Conservation (phyloP, 106 monocot species). For the Iris macrosiphon region DNA sequence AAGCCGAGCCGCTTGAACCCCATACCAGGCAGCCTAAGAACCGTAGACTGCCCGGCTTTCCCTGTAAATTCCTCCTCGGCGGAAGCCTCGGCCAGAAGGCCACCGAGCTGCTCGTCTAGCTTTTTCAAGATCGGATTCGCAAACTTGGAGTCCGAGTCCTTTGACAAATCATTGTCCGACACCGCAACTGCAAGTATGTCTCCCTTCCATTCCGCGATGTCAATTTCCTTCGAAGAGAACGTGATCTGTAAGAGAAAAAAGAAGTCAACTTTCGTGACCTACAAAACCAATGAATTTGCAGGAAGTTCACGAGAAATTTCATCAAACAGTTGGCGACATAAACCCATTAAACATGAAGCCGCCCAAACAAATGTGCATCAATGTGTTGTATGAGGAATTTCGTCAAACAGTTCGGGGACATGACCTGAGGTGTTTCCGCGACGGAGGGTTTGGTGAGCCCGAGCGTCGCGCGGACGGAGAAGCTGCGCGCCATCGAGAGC, state of each 20-base stretch:
- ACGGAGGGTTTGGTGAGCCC: conserved; percentile 8
- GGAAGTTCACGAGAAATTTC: too few species aligned
- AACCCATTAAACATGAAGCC: too few species aligned
- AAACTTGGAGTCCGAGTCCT: conserved; percentile 71
- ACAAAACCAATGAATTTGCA: too few species aligned
- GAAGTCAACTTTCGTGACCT: neutral
- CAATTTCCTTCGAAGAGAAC: conserved; percentile 67
- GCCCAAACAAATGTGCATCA: too few species aligned
- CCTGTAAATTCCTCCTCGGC: conserved; percentile 86
- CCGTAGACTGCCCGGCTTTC: conserved; percentile 67
- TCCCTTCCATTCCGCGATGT: conserved; percentile 79
- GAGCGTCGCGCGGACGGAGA: conserved; percentile 1
- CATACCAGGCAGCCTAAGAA: conserved; percentile 65
- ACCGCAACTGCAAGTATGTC: conserved; percentile 81
- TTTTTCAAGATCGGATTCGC: conserved; percentile 58
- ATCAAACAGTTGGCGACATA: too few species aligned
- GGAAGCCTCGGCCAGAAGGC: conserved; percentile 63
- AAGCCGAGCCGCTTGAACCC: conserved; percentile 69
- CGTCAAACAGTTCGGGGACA: too few species aligned
- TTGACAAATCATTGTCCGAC: conserved; percentile 71
- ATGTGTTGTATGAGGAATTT: too few species aligned
- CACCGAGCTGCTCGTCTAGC: conserved; percentile 62
- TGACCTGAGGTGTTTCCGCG: conserved; percentile 6
- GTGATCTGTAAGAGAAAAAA: conserved; percentile 35
- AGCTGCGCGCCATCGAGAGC: neutral